phyloP scores from a whole-genome alignment of 768 basidiomycete species.

The Tulasnella sp. region DNA sequence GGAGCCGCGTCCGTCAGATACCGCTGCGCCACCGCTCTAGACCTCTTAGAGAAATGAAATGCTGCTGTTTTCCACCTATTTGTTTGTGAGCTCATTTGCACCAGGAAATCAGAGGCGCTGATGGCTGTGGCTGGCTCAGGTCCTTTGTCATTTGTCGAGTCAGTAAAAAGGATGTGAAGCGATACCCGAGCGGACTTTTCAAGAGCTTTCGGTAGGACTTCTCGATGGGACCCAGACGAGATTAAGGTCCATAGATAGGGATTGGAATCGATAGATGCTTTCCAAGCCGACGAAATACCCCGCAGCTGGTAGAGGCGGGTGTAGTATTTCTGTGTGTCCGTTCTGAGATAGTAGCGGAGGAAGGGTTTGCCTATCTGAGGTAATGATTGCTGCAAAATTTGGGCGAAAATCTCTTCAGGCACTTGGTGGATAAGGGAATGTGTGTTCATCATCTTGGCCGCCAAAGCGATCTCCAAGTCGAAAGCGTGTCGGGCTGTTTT shows the following conservation, averaged over 20 bases:
- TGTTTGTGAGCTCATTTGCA: not conserved
- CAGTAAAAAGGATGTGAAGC: not conserved
- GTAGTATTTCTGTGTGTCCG: not conserved
- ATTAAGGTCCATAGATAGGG: not conserved
- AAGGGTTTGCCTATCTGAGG: not conserved
- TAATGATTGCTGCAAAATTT: not conserved
- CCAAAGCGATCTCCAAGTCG: too few species aligned
- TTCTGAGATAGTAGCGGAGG: not conserved
- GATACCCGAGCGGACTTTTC: not conserved
- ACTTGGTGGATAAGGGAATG: too few species aligned
- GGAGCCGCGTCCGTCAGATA: not conserved
- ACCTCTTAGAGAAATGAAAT: too few species aligned
- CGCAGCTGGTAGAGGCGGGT: not conserved
- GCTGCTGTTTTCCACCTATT: too few species aligned
- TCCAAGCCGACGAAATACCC: not conserved
- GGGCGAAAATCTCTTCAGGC: too few species aligned
- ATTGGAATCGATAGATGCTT: not conserved
- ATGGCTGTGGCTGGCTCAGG: constrained; percentile 31
- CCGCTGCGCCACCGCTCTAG: too few species aligned
- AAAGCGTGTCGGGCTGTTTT: too few species aligned
- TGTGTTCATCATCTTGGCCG: too few species aligned
- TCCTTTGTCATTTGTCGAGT: too few species aligned
- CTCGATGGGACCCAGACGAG: not conserved
- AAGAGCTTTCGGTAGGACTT: not conserved
- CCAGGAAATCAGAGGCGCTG: too few species aligned